A percentile compares a stretch with the other conserved stretches of the same genome.
These are phyloP conservation scores for Cordia subcordata DNA, from an alignment of 257 asterid species.

Conservation along the genomic window DNA sequence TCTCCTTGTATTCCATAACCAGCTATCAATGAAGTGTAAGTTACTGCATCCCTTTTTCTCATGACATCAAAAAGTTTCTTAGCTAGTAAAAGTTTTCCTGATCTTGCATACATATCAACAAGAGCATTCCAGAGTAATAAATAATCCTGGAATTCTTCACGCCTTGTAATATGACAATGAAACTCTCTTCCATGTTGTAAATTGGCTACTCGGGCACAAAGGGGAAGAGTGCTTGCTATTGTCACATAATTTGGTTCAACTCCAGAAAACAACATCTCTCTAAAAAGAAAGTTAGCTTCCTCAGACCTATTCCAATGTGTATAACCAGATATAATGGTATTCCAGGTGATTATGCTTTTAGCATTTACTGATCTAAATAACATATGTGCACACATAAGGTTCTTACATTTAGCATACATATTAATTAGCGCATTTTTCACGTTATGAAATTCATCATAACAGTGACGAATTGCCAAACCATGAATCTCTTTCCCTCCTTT, in stretches of 20 bases:
- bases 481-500: slow-evolving; percentile 71
- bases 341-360: slow-evolving; percentile 61
- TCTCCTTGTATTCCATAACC: slow-evolving; percentile 81
- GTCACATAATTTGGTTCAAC: slow-evolving; percentile 68
- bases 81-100: slow-evolving; percentile 67
- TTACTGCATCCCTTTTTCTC: slow-evolving; percentile 60
- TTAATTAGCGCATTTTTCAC: slow-evolving; percentile 62
- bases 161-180: slow-evolving; percentile 63
- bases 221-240: slow-evolving; percentile 72
- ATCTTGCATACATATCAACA: slow-evolving; percentile 76
- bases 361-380: slow-evolving; percentile 45
- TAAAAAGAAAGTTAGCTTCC: slow-evolving; percentile 60
- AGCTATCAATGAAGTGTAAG: slow-evolving; percentile 80
- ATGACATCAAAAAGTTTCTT: slow-evolving; percentile 56
- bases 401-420: slow-evolving; percentile 71
- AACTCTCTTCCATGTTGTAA: slow-evolving; percentile 74
- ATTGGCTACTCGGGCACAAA: slow-evolving; percentile 78
- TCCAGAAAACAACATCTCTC: slow-evolving; percentile 52
- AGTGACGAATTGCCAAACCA: slow-evolving; percentile 58
- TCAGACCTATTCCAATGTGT: slow-evolving; percentile 52
- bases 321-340: slow-evolving; percentile 74
- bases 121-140: slow-evolving; percentile 69
- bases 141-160: slow-evolving; percentile 40
- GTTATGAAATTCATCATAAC: slow-evolving; percentile 37
- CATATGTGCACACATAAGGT: slow-evolving; percentile 49